These are phyloP conservation scores for Neopestalotiopsis sp. DNA, from an alignment of 2,329 filamentous ascomycete genomes.

Conservation along the genomic window DNA sequence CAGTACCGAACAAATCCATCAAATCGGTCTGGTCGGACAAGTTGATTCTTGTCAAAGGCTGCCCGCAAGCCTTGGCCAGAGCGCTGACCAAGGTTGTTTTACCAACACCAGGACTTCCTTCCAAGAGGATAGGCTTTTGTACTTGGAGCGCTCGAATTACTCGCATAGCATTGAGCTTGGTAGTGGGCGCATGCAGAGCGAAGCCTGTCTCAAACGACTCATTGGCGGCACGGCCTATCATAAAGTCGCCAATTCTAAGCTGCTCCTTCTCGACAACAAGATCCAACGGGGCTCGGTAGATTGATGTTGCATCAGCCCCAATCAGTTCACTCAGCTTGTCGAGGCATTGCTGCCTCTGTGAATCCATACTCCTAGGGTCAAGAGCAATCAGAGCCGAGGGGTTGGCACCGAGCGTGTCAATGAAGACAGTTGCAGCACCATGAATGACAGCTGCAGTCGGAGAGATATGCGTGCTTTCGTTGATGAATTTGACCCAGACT, in stretches of 20 bases:
- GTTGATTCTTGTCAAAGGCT: constrained; percentile 90
- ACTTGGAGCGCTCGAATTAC: constrained; percentile 89
- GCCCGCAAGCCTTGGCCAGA: constrained; percentile 78
- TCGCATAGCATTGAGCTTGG: constrained; percentile 86
- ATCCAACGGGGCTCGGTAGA: constrained; percentile 69
- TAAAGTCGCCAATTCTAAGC: constrained; percentile 78
- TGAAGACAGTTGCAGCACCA: constrained; percentile 92
- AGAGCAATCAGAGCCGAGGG: constrained; percentile 85
- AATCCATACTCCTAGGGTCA: constrained; percentile 69
- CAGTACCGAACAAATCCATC: constrained; percentile 96
- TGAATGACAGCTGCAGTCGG: constrained; percentile 66
- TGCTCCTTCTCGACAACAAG: constrained; percentile 57
- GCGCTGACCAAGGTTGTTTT: constrained; percentile 94
- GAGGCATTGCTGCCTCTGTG: constrained; percentile 76
- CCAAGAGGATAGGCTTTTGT: constrained; percentile 87
- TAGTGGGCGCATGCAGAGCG: constrained; percentile 88
- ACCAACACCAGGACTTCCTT: constrained; percentile 96
- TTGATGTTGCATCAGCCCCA: constrained; percentile 60
- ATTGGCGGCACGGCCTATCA: constrained; percentile 57
- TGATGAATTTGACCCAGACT: constrained; percentile 93
- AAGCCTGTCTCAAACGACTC: constrained; percentile 64
- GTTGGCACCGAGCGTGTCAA: constrained; percentile 94
- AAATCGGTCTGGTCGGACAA: constrained; percentile 97
- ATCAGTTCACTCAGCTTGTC: constrained; percentile 73
- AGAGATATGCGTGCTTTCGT: constrained; percentile 56